These are phyloP conservation scores for Metarhizium humberi DNA, from an alignment of 2,329 filamentous ascomycete species.

Conservation along the genomic window DNA sequence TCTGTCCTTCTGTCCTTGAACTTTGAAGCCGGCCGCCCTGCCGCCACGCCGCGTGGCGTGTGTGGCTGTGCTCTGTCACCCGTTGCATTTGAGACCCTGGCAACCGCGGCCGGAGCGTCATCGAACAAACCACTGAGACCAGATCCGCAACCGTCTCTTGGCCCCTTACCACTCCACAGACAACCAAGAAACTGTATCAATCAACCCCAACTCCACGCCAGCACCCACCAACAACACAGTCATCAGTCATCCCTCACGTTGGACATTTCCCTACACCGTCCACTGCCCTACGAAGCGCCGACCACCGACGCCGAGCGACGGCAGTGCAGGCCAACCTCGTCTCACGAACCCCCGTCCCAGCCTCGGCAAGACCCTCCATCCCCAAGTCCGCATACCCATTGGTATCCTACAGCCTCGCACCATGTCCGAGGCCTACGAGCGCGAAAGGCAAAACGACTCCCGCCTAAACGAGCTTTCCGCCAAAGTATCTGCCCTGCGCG, in stretches of 20 bases:
- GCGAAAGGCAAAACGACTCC: slow-evolving; percentile 86
- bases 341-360: background rate
- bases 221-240: no score
- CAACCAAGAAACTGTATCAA: no score
- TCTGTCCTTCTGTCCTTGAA: no score
- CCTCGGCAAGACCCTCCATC: background rate
- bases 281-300: no score
- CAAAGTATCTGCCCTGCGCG: slow-evolving; percentile 86
- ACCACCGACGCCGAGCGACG: no score
- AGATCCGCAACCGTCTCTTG: no score
- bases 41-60: slow-evolving; percentile 11
- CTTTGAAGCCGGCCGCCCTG: background rate
- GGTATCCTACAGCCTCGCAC: background rate
- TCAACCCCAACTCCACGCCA: no score
- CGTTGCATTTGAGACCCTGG: no score
- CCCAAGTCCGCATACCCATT: background rate
- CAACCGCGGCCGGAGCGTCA: background rate
- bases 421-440: slow-evolving; percentile 72
- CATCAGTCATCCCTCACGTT: no score
- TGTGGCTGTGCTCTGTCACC: slow-evolving; percentile 12
- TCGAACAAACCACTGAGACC: background rate
- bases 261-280: no score
- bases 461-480: slow-evolving; percentile 82
- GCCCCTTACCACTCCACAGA: no score
- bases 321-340: background rate